Conservation (phyloP, 2,329 filamentous ascomycete genomes). For the Colletotrichum eremochloae region DNA sequence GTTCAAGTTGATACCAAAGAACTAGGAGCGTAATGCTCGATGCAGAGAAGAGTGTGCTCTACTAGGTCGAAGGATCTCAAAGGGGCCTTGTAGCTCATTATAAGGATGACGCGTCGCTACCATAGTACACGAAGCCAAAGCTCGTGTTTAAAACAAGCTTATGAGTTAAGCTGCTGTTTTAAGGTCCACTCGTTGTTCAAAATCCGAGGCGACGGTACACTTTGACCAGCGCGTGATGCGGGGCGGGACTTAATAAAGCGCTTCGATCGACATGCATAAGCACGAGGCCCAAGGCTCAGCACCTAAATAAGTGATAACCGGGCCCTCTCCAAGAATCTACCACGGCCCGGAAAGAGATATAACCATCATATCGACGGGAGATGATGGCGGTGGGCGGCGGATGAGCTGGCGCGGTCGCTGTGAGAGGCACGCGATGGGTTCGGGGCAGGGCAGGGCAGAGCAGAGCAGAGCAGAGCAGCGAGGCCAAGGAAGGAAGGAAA, state of each 20-base stretch:
- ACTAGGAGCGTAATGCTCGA: too few relatives aligned
- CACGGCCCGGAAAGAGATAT: background rate
- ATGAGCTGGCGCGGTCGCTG: background rate
- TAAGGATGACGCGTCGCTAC: background rate
- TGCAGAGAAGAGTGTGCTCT: background rate
- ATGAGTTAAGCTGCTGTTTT: too few relatives aligned
- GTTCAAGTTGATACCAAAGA: background rate
- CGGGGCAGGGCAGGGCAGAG: too few relatives aligned
- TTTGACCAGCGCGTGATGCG: background rate
- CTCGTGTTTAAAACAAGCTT: too few relatives aligned
- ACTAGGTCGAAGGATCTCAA: background rate
- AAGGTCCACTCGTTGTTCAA: too few relatives aligned
- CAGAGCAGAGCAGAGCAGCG: constrained; percentile 1
- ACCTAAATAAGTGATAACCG: background rate
- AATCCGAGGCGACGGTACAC: background rate
- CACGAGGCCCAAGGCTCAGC: background rate
- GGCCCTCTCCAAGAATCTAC: background rate
- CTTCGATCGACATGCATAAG: background rate
- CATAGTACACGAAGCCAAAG: background rate
- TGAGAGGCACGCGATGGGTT: constrained; percentile 1
- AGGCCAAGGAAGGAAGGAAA: background rate
- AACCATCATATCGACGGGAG: background rate
- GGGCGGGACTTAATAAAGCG: background rate
- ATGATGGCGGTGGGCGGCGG: background rate
- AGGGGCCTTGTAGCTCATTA: background rate